These are phyloP conservation scores for Leccinum olivaceopallidum DNA, from an alignment of 768 basidiomycete species.

Conservation along the genomic window DNA sequence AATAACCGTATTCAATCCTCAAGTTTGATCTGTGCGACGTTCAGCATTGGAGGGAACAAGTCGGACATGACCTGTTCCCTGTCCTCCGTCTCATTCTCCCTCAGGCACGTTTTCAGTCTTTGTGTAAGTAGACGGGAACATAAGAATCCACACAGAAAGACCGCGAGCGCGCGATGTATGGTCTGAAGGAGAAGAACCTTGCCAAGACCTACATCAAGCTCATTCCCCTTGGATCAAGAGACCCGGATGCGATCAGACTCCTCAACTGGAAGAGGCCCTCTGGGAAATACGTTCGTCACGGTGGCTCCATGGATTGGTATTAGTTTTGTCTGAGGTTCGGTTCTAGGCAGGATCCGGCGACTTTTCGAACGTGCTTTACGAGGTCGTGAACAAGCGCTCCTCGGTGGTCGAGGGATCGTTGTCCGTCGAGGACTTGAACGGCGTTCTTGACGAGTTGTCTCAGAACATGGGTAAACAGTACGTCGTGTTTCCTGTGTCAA, in stretches of 20 bases:
- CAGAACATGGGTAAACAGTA: conserved; percentile 75
- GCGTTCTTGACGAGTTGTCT: conserved; percentile 75
- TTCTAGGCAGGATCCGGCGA: conserved; percentile 75
- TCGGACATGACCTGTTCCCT: conserved; percentile 89
- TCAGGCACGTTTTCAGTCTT: conserved; percentile 52
- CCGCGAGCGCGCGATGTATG: conserved; percentile 88
- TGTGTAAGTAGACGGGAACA: neutral
- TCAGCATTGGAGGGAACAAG: conserved; percentile 83
- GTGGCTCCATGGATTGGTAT: conserved; percentile 4
- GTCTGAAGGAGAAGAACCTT: conserved; percentile 91
- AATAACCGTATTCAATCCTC: neutral
- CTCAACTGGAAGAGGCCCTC: conserved; percentile 90
- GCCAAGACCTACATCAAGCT: conserved; percentile 92
- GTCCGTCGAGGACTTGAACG: conserved; percentile 83
- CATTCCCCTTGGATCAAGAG: conserved; percentile 77
- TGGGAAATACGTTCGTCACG: conserved; percentile 54
- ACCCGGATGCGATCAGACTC: conserved; percentile 79
- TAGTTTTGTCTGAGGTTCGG: neutral
- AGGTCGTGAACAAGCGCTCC: conserved; percentile 83
- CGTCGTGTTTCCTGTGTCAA: conserved; percentile 14
- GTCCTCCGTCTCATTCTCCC: conserved; percentile 88
- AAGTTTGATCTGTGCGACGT: conserved; percentile 18
- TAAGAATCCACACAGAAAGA: conserved; percentile 68
- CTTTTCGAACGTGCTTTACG: conserved; percentile 83
- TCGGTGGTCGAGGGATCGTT: conserved; percentile 75